phyloP scores from a whole-genome alignment of 495 filamentous ascomycete species.

The Emericellopsis terricola region DNA sequence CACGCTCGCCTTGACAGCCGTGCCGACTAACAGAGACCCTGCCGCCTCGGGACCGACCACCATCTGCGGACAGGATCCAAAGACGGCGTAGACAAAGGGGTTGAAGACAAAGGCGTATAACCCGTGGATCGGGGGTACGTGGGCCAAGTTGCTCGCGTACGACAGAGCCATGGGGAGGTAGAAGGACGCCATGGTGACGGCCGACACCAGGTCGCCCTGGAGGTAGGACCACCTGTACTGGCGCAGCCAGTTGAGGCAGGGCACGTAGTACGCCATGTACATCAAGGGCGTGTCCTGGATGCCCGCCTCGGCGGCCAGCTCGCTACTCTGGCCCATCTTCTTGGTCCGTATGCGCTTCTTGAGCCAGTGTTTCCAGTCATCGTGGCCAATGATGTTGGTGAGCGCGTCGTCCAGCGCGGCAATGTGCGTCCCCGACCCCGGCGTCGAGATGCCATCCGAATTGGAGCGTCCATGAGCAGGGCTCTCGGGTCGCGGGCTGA shows the following conservation, averaged over 20 bases:
- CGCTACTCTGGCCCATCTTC: conserved; percentile 44
- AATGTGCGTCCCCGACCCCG: background rate
- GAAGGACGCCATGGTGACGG: conserved; percentile 84
- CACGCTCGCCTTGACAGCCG: conserved; percentile 64
- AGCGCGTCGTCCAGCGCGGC: conserved; percentile 6
- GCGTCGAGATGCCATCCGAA: conserved; percentile 4
- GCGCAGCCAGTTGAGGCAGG: conserved; percentile 70
- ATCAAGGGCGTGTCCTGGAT: conserved; percentile 37
- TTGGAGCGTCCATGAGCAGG: background rate
- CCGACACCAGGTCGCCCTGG: conserved; percentile 70
- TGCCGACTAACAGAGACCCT: conserved; percentile 75
- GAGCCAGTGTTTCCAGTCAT: conserved; percentile 17
- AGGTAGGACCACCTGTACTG: conserved; percentile 72
- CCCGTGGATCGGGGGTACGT: conserved; percentile 88
- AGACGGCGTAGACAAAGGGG: conserved; percentile 70
- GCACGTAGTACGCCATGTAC: conserved; percentile 90
- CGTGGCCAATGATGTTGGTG: conserved; percentile 6
- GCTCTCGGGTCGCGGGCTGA: conserved; percentile 40
- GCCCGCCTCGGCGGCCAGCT: conserved; percentile 40
- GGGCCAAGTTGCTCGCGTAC: conserved; percentile 80
- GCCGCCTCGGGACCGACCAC: conserved; percentile 93
- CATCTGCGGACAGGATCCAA: conserved; percentile 83
- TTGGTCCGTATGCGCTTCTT: conserved; percentile 26
- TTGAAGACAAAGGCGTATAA: conserved; percentile 89
- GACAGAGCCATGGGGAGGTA: conserved; percentile 97